Percentiles rank a stretch among this genome's conserved stretches.
phyloP scores from a whole-genome alignment of 495 filamentous ascomycete genomes.

The Chaetomium tenue region DNA sequence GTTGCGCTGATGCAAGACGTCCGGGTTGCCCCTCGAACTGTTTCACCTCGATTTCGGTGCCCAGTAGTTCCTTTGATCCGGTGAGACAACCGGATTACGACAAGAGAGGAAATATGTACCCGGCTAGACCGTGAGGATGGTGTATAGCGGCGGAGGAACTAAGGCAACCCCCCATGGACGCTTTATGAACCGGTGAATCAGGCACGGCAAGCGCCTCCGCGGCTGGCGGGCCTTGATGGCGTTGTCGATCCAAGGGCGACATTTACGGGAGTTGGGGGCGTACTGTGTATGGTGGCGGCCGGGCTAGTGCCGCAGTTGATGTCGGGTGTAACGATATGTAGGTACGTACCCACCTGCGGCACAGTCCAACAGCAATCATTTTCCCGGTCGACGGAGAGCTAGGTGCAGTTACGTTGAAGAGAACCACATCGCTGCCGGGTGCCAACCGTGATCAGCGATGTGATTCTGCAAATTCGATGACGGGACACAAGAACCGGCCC shows the following conservation, averaged over 20 bases:
- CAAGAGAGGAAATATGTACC: not conserved
- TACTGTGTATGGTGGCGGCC: not conserved
- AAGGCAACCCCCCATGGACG: not conserved
- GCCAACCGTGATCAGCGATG: not conserved
- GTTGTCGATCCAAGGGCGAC: conserved; percentile 12
- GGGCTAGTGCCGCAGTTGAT: not conserved
- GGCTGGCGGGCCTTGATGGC: conserved; percentile 5
- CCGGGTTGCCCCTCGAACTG: not conserved
- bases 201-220: conserved; percentile 24
- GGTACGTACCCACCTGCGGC: not conserved
- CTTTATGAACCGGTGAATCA: conserved; percentile 28
- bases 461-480: not conserved
- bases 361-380: conserved; percentile 1
- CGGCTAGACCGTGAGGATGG: not conserved
- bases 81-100: not conserved
- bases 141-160: conserved; percentile 2
- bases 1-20: not conserved
- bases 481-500: conserved; percentile 15
- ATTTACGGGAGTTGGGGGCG: conserved; percentile 15
- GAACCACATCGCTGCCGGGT: not conserved
- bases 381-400: conserved; percentile 7
- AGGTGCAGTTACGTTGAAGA: not conserved
- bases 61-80: not conserved
- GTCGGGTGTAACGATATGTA: conserved; percentile 10
- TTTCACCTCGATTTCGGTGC: conserved; percentile 2